A percentile compares a stretch with the other conserved stretches of the same genome.
These are phyloP conservation scores for Trichosanthes cucumerina DNA, from an alignment of 306 rosid species.

Conservation along the genomic window DNA sequence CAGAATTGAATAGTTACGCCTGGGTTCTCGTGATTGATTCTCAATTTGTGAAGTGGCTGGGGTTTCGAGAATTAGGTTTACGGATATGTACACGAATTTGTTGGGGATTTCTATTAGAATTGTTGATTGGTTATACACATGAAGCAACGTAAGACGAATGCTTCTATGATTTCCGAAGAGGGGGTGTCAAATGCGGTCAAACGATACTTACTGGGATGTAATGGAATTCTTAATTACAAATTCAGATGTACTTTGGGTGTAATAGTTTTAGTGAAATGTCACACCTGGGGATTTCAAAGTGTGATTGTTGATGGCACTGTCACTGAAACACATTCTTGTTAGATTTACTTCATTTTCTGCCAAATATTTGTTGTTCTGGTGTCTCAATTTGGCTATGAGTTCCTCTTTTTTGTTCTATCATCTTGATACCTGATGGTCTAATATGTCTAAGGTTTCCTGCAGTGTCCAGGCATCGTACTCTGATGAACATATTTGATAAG, in stretches of 20 bases:
- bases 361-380: neutral
- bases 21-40: neutral
- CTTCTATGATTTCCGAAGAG: neutral
- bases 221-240: neutral
- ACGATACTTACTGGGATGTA: neutral
- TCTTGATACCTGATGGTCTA: neutral
- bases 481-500: conserved; percentile 78
- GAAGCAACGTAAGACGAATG: neutral
- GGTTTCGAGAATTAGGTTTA: neutral
- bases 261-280: neutral
- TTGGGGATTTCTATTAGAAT: neutral
- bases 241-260: neutral
- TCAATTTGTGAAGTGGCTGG: neutral
- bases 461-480: conserved; percentile 93
- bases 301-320: neutral
- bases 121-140: neutral
- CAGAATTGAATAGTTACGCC: neutral
- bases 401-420: neutral
- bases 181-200: neutral
- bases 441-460: neutral
- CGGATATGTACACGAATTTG: neutral
- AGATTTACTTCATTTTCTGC: neutral
- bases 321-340: neutral
- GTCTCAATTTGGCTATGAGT: neutral
- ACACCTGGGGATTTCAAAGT: neutral